These are phyloP conservation scores for Mycena galopus DNA, from an alignment of 768 basidiomycete species.

Conservation along the genomic window DNA sequence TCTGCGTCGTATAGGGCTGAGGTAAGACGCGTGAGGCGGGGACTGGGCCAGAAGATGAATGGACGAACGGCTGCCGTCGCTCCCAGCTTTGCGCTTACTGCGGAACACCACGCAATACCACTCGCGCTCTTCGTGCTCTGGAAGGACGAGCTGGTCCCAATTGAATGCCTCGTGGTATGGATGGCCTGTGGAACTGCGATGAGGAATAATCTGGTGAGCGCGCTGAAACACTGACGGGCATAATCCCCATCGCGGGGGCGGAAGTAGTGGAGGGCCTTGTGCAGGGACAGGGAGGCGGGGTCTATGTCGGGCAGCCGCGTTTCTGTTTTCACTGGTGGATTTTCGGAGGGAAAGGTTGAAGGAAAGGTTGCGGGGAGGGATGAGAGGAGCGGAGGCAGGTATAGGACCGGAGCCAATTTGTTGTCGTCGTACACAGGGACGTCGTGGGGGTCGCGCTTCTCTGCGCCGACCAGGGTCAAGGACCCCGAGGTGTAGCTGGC, in stretches of 20 bases:
- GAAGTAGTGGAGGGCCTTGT: conserved; percentile 88
- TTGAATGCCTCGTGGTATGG: conserved; percentile 89
- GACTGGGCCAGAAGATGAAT: conserved; percentile 8
- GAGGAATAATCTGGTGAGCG: background rate
- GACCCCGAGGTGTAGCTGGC: conserved; percentile 27
- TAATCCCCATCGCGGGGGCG: conserved; percentile 71
- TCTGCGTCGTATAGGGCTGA: conserved; percentile 90
- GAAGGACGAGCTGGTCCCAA: conserved; percentile 80
- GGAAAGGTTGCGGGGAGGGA: conserved; percentile 68
- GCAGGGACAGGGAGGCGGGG: conserved; percentile 84
- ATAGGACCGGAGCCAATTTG: conserved; percentile 68
- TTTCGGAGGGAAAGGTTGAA: conserved; percentile 44
- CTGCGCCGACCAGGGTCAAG: conserved; percentile 10
- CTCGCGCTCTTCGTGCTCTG: conserved; percentile 79
- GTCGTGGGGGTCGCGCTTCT: conserved; percentile 64
- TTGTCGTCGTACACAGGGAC: conserved; percentile 64
- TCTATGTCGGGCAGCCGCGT: conserved; percentile 90
- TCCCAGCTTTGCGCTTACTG: conserved; percentile 78
- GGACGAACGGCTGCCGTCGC: conserved; percentile 73
- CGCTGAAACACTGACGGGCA: conserved; percentile 50
- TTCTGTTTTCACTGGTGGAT: conserved; percentile 69
- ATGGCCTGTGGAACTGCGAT: conserved; percentile 30
- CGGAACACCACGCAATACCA: conserved; percentile 96
- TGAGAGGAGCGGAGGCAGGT: conserved; percentile 88
- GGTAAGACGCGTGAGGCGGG: conserved; percentile 23